These are phyloP conservation scores for Bryoerythrophyllum caledonicum DNA, from an alignment of 225 moss, liverwort and hornwort genomes.

Conservation along the genomic window DNA sequence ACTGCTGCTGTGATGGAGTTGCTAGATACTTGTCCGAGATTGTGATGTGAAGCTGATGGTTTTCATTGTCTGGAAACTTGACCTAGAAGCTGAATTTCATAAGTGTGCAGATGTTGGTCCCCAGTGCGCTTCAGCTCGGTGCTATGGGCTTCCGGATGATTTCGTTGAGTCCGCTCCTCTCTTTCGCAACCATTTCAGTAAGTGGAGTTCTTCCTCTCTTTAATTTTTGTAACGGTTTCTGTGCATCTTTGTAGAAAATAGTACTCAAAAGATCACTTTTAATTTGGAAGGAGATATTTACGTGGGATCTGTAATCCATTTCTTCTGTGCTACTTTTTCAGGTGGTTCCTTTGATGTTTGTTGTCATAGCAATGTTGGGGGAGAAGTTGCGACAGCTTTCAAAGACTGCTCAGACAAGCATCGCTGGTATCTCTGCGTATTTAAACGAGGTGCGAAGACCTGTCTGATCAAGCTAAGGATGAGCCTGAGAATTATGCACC, in stretches of 20 bases:
- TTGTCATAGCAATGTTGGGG: conserved; percentile 86
- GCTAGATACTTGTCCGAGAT: no score
- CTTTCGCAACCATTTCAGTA: conserved; percentile 85
- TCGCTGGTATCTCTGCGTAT: conserved; percentile 87
- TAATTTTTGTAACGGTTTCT: neutral
- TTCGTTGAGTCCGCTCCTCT: conserved; percentile 76
- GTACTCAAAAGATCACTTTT: neutral
- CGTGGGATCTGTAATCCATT: neutral
- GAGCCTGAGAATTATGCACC: no score
- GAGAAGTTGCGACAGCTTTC: conserved; percentile 80
- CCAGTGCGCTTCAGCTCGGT: conserved; percentile 80
- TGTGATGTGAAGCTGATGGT: no score
- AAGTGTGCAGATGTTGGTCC: conserved; percentile 75
- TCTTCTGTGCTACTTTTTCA: conserved; percentile 8
- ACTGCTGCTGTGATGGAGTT: no score
- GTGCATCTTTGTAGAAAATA: neutral
- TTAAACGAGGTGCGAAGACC: conserved; percentile 72
- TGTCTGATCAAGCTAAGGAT: neutral
- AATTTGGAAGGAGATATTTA: neutral
- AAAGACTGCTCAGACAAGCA: conserved; percentile 76
- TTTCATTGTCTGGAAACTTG: no score
- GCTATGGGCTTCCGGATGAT: conserved; percentile 93
- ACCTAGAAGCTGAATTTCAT: no score
- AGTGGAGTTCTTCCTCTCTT: conserved; percentile 21
- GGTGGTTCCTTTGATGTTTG: conserved; percentile 95